Base-by-base conservation (phyloP, 306 rosid species). In the Hippophae rhamnoides region DNA sequence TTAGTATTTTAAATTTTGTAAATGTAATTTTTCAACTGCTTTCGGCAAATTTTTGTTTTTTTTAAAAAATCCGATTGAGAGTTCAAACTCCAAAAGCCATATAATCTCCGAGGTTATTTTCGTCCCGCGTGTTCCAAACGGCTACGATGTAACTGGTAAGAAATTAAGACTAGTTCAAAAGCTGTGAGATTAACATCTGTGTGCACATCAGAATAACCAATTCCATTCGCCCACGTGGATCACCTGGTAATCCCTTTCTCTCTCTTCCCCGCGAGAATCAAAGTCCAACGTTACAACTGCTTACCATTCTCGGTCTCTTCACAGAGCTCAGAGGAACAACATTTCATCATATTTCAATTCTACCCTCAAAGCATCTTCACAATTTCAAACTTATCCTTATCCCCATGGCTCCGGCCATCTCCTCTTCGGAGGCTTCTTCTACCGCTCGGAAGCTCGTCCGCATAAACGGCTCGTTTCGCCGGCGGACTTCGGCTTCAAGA, bases 341-440 rank as follows among this genome's bases (percentile, higher is more conserved):
- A 42, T 13, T 12, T 50, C 42, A 41, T 13, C 45, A 53, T 0
- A n/a, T 82, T 74, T 72, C 87, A 63, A 66, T 78, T 63, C 60
- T 65, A 13, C 64, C 71, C 72, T 59, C 47, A 5, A 5, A 38
- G 41, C 56, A 60, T 18, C 25, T 60, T 57, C 12, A 50, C 5
- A 51, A 71, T 66, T 54, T 31, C 64, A 42, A 47, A 40, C 49
- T 54, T 27, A 43, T 47, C 65, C 60, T 78, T 42, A 54, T 57
- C 67, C 76, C 52, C 56, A 88, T 85, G 94, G 74, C 90, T 72
- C 87, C 94, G 9, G 73, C 77, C 62, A 47, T 63, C 64, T 72
- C 83, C 42, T 53, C 80, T 7, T 47, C 84, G 65, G 53, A 56
- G 63, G 60, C 68, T 63, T 47, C 52, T 13, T 57, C 79, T 7